phyloP scores from a whole-genome alignment of 2,329 filamentous ascomycete species.

The Pezicula rhizophila region DNA sequence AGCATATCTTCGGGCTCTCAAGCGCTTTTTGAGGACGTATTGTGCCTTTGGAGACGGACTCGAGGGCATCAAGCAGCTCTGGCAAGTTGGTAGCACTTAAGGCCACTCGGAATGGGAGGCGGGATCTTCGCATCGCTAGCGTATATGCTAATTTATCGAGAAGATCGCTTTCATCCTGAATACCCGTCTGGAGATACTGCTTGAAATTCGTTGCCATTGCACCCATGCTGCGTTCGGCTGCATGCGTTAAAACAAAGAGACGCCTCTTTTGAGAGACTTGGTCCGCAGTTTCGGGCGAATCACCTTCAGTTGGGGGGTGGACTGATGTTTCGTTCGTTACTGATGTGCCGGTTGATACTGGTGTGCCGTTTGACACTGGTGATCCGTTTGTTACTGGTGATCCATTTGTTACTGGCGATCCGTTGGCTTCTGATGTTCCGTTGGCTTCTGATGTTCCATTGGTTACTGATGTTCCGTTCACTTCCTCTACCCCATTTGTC shows the following conservation, averaged over 20 bases:
- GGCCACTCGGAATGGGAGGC: conserved; percentile 4
- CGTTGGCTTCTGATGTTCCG: not conserved
- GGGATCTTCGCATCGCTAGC: conserved; percentile 2
- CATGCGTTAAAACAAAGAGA: not conserved
- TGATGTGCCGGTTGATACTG: not conserved
- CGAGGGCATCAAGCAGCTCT: not conserved
- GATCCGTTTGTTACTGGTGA: not conserved
- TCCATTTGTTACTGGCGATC: not conserved
- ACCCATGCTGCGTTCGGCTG: not conserved
- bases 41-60: not conserved
- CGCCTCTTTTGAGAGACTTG: not conserved
- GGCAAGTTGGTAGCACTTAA: not conserved
- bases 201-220: not conserved
- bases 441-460: not conserved
- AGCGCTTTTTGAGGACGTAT: not conserved
- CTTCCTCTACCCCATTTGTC: not conserved
- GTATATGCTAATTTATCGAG: conserved; percentile 6
- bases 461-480: not conserved
- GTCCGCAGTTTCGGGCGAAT: not conserved
- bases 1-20: not conserved
- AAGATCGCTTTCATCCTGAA: not conserved
- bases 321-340: not conserved
- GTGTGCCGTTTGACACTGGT: not conserved
- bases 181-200: not conserved
- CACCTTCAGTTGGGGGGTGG: not conserved